These are phyloP conservation scores for Mallotus nudiflorus DNA, from an alignment of 345 rosid genomes.

Conservation along the genomic window DNA sequence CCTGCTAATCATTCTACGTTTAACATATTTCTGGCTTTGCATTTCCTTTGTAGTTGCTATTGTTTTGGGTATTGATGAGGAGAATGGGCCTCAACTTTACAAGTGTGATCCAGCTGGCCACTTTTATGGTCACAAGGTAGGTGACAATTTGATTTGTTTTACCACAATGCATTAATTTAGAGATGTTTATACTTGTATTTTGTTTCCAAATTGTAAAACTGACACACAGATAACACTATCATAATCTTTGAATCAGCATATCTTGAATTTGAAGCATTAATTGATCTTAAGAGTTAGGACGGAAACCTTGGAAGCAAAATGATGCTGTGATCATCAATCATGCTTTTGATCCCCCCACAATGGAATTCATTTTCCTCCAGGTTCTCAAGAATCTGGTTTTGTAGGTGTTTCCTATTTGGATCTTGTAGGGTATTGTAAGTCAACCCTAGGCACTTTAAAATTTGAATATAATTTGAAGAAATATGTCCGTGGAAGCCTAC, in stretches of 20 bases:
- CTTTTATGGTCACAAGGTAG: constrained; percentile 97
- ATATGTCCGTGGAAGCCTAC: no score
- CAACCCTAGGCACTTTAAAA: no score
- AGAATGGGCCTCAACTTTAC: constrained; percentile 85
- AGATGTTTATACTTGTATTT: background rate
- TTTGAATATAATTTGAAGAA: no score
- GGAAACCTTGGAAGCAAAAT: background rate
- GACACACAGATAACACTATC: background rate
- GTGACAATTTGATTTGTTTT: constrained; percentile 5
- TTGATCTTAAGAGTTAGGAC: background rate
- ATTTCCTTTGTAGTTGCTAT: constrained; percentile 69
- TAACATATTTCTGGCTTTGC: background rate
- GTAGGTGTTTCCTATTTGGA: background rate
- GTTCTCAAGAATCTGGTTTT: background rate
- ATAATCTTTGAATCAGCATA: background rate
- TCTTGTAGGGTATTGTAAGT: no score
- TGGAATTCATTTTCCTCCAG: background rate
- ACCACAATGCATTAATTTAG: background rate
- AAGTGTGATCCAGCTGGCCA: constrained; percentile 99
- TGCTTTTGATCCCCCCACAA: background rate
- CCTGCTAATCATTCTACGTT: background rate
- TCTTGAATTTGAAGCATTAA: background rate
- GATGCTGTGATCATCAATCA: background rate
- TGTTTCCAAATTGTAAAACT: background rate
- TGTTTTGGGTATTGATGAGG: constrained; percentile 96